Evolutionary conservation across 768 basidiomycete genomes (phyloP).

Genomic region (Xerocomus brunneocitrinus): DNA sequence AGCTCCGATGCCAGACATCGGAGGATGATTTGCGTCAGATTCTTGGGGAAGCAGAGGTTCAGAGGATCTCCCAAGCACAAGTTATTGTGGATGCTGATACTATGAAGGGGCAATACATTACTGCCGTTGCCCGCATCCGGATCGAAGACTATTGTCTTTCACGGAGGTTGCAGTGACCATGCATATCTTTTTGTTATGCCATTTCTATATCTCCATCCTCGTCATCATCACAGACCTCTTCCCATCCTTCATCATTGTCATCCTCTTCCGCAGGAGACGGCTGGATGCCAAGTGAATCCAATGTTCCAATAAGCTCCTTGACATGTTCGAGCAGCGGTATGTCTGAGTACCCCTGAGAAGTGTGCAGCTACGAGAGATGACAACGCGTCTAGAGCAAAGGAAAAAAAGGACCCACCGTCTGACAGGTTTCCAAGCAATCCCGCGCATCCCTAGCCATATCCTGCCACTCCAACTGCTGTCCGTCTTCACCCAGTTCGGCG

Average conservation of each 20-base stretch:
- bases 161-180: too few species aligned
- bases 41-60: too few species aligned
- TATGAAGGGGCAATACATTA: too few species aligned
- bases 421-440: constrained; percentile 81
- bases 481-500: constrained; percentile 28
- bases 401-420: constrained; percentile 49
- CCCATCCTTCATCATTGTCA: constrained; percentile 49
- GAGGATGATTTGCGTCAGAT: too few species aligned
- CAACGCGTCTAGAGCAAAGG: background rate
- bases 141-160: too few species aligned
- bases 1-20: too few species aligned
- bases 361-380: constrained; percentile 50
- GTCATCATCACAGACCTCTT: constrained; percentile 57
- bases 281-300: constrained; percentile 64
- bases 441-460: constrained; percentile 76
- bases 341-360: constrained; percentile 70
- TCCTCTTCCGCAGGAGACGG: constrained; percentile 51
- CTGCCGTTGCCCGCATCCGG: too few species aligned
- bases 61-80: too few species aligned
- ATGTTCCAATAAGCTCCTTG: constrained; percentile 61
- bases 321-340: constrained; percentile 70
- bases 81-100: too few species aligned
- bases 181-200: constrained; percentile 19
- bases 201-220: constrained; percentile 55
- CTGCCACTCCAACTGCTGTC: constrained; percentile 56